These are phyloP conservation scores for Candida coleopterorum DNA, from an alignment of 805 yeast genomes.

Conservation along the genomic window DNA sequence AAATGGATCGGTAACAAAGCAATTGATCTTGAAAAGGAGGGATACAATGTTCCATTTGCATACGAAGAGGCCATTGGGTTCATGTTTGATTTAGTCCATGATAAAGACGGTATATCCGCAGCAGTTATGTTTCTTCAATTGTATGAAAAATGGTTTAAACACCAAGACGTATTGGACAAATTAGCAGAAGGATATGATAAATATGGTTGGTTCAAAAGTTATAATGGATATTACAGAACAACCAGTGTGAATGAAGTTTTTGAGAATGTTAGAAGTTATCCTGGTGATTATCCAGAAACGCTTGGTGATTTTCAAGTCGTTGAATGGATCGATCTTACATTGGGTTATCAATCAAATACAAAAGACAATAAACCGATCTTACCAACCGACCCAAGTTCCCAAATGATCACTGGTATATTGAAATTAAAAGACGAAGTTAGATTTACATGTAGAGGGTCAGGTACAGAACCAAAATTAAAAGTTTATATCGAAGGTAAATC, in stretches of 20 bases:
- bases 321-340: constrained; percentile 79
- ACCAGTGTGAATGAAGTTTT: constrained; percentile 56
- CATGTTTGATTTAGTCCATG: constrained; percentile 81
- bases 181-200: constrained; percentile 54
- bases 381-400: constrained; percentile 69
- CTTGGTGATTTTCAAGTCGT: constrained; percentile 58
- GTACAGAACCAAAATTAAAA: constrained; percentile 93
- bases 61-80: constrained; percentile 96
- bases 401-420: constrained; percentile 77
- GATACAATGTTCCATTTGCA: constrained; percentile 76
- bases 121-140: constrained; percentile 71
- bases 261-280: constrained; percentile 39
- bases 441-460: constrained; percentile 89
- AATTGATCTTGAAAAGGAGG: constrained; percentile 59
- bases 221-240: constrained; percentile 78
- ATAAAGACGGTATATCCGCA: constrained; percentile 91
- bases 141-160: constrained; percentile 46
- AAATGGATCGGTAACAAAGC: constrained; percentile 96
- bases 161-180: constrained; percentile 40
- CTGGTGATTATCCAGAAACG: constrained; percentile 35
- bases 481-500: constrained; percentile 82
- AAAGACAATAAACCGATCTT: constrained; percentile 52
- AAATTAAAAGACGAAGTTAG: constrained; percentile 36
- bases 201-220: constrained; percentile 80
- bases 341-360: constrained; percentile 74